Conservation (phyloP, 805 yeast genomes). For the Blastobotrys americana region DNA sequence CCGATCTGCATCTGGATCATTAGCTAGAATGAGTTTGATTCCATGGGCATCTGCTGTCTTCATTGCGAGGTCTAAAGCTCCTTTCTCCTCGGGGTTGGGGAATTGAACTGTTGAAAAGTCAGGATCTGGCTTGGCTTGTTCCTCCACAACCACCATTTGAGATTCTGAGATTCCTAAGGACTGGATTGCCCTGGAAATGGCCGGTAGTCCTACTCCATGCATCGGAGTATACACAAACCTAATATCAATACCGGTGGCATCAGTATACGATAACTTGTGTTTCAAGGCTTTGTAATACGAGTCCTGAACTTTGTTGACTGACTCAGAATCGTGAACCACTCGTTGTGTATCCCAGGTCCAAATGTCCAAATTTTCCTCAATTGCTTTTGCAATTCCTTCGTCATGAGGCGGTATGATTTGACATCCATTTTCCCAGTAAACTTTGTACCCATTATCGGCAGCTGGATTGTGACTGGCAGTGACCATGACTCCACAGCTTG, state of each 20-base stretch:
- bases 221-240: conserved; percentile 79
- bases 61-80: conserved; percentile 75
- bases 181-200: conserved; percentile 40
- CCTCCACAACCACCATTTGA: conserved; percentile 40
- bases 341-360: conserved; percentile 50
- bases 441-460: conserved; percentile 40
- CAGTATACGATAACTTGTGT: conserved; percentile 1
- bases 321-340: no score
- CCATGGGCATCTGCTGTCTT: conserved; percentile 47
- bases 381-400: conserved; percentile 55
- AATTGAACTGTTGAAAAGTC: conserved; percentile 76
- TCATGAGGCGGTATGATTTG: conserved; percentile 95
- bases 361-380: conserved; percentile 55
- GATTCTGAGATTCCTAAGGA: conserved; percentile 33
- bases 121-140: conserved; percentile 76
- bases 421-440: conserved; percentile 88
- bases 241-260: conserved; percentile 9
- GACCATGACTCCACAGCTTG: conserved; percentile 84
- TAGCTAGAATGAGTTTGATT: conserved; percentile 62
- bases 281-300: conserved; percentile 4
- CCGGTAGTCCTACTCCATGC: conserved; percentile 87
- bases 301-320: conserved; percentile 6
- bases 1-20: conserved; percentile 96
- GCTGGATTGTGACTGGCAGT: conserved; percentile 59
- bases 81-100: conserved; percentile 95